These are phyloP conservation scores for Podaxis sp. DNA, from an alignment of 768 basidiomycete species.

Conservation along the genomic window DNA sequence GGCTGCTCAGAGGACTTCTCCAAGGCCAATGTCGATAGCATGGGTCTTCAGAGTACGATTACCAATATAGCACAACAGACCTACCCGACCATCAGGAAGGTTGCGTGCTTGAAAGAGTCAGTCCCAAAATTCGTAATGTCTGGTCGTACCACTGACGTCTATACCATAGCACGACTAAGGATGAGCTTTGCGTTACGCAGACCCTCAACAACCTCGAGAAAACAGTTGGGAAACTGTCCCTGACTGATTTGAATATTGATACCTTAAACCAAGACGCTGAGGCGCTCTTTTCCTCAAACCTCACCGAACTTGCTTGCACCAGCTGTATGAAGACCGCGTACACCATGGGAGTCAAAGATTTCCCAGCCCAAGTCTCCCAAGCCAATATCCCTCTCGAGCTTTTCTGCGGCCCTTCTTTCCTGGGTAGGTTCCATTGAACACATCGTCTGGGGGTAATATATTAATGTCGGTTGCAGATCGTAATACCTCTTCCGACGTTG, in stretches of 20 bases:
- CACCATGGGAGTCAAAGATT: slow-evolving; percentile 29
- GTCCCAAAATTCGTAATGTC: neutral
- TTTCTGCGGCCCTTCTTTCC: slow-evolving; percentile 44
- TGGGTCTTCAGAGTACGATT: slow-evolving; percentile 6
- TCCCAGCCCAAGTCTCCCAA: slow-evolving; percentile 30
- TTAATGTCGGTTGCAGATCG: slow-evolving; percentile 10
- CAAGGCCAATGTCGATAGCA: slow-evolving; percentile 41
- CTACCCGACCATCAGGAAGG: slow-evolving; percentile 49
- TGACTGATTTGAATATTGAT: slow-evolving; percentile 25
- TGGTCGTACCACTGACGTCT: slow-evolving; percentile 14
- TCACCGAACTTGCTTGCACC: slow-evolving; percentile 40
- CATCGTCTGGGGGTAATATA: neutral
- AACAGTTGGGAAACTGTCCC: slow-evolving; percentile 30
- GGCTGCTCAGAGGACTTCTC: slow-evolving; percentile 44
- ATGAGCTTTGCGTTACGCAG: slow-evolving; percentile 52
- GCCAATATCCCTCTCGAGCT: slow-evolving; percentile 22
- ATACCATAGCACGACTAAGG: neutral
- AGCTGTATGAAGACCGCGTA: slow-evolving; percentile 48
- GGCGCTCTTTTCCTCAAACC: slow-evolving; percentile 26
- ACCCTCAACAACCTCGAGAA: slow-evolving; percentile 46
- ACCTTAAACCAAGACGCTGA: slow-evolving; percentile 22
- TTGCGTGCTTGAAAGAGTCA: slow-evolving; percentile 59
- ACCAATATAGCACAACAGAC: slow-evolving; percentile 32
- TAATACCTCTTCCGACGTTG: neutral
- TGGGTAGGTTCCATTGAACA: slow-evolving; percentile 30